Conservation (phyloP, 306 rosid species). For the Argentina anserina region DNA sequence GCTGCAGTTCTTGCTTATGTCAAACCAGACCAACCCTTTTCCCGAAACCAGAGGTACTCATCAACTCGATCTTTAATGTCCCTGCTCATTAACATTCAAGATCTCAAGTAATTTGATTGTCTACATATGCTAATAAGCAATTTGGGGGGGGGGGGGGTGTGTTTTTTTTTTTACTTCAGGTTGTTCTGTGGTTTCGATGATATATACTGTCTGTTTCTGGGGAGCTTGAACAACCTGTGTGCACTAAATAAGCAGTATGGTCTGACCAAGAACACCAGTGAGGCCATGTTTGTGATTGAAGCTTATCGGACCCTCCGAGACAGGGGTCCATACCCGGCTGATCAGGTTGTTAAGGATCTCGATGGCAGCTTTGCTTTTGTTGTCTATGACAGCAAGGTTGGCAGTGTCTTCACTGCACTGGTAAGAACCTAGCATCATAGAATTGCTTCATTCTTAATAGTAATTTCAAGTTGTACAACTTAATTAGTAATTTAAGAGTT, state of each 20-base stretch:
- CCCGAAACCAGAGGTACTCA: slow-evolving; percentile 55
- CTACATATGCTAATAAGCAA: no score
- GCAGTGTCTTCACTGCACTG: slow-evolving; percentile 86
- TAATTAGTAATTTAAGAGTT: no score
- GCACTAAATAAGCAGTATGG: slow-evolving; percentile 72
- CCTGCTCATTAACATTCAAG: neutral
- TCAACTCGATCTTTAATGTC: neutral
- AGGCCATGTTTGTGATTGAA: slow-evolving; percentile 88
- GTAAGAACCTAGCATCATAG: slow-evolving; percentile 26
- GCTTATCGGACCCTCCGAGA: slow-evolving; percentile 89
- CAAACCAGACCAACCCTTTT: slow-evolving; percentile 41
- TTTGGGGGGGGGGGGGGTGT: no score
- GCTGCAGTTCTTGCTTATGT: slow-evolving; percentile 90
- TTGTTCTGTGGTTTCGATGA: slow-evolving; percentile 86
- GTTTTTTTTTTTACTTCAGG: slow-evolving; percentile 31
- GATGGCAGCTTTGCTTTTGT: slow-evolving; percentile 97
- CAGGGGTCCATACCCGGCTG: slow-evolving; percentile 96
- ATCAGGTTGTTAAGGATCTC: slow-evolving; percentile 88
- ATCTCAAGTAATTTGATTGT: neutral
- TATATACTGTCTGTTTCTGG: slow-evolving; percentile 76
- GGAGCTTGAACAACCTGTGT: slow-evolving; percentile 71
- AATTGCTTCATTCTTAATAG: neutral
- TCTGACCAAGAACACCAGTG: slow-evolving; percentile 54
- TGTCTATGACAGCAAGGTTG: slow-evolving; percentile 85
- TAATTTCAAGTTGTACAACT: neutral